Evolutionary conservation across 2,329 filamentous ascomycete genomes (phyloP).

Genomic region (Fusarium sp.): DNA sequence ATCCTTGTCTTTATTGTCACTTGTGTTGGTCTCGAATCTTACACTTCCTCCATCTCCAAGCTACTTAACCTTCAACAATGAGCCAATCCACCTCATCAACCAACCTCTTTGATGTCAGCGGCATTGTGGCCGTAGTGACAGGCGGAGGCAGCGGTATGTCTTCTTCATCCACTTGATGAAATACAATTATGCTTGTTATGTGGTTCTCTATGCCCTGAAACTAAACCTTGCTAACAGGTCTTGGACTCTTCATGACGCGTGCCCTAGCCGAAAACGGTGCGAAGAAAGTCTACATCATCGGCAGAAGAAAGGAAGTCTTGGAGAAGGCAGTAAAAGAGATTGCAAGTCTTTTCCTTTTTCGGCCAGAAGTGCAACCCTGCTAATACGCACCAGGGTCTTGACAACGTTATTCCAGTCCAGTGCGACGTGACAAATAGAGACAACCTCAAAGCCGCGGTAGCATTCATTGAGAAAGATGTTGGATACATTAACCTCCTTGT

Average conservation of each 20-base stretch:
- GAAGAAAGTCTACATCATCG: neutral
- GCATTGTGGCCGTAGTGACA: neutral
- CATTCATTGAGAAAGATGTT: neutral
- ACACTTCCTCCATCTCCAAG: neutral
- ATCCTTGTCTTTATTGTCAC: neutral
- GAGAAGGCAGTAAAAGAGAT: neutral
- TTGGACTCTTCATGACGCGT: neutral
- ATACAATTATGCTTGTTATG: too few species aligned
- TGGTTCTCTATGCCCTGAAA: neutral
- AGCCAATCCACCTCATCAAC: neutral
- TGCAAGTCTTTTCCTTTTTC: neutral
- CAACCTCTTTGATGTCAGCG: neutral
- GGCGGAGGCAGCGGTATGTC: neutral
- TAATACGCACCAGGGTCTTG: neutral
- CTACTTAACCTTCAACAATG: neutral
- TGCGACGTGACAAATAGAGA: neutral
- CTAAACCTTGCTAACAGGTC: neutral
- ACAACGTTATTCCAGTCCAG: neutral
- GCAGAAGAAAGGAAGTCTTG: neutral
- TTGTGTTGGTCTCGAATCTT: neutral
- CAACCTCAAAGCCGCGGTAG: neutral
- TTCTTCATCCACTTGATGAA: too few species aligned
- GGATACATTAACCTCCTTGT: neutral
- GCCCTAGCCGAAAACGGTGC: neutral
- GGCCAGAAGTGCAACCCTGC: rapidly evolving